phyloP scores from a whole-genome alignment of 176 grass and related monocot genomes.

The Oryza rufipogon region DNA sequence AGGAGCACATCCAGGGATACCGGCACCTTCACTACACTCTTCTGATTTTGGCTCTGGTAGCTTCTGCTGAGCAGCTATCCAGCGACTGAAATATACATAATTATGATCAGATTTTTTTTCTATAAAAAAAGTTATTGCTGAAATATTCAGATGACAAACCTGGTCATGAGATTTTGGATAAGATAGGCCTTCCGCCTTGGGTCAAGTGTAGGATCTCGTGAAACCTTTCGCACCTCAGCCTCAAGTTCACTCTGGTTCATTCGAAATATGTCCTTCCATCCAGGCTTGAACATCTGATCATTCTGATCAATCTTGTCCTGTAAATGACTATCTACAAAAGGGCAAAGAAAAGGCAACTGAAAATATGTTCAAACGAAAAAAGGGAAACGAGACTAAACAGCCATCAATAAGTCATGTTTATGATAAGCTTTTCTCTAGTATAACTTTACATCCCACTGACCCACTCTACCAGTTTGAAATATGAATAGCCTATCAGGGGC shows the following conservation, averaged over 20 bases:
- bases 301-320: slow-evolving; percentile 81
- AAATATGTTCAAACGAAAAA: background rate
- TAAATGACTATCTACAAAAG: slow-evolving; percentile 48
- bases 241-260: slow-evolving; percentile 99
- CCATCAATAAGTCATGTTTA: background rate
- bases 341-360: slow-evolving; percentile 27
- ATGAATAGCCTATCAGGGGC: background rate
- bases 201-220: slow-evolving; percentile 89
- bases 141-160: slow-evolving; percentile 56
- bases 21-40: slow-evolving; percentile 49
- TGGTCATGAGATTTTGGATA: slow-evolving; percentile 99
- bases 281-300: slow-evolving; percentile 97
- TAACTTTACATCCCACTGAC: background rate
- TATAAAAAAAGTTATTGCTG: slow-evolving; percentile 8
- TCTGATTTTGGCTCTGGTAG: slow-evolving; percentile 65
- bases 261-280: slow-evolving; percentile 99
- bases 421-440: slow-evolving; percentile 18
- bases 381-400: slow-evolving; percentile 31
- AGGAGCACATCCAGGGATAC: slow-evolving; percentile 75
- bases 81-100: slow-evolving; percentile 63
- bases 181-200: slow-evolving; percentile 98
- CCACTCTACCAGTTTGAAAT: background rate
- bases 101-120: slow-evolving; percentile 31
- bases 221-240: slow-evolving; percentile 97
- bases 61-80: slow-evolving; percentile 99